phyloP scores from a whole-genome alignment of 2,329 filamentous ascomycete genomes.

The Rachicladosporium sp. region DNA sequence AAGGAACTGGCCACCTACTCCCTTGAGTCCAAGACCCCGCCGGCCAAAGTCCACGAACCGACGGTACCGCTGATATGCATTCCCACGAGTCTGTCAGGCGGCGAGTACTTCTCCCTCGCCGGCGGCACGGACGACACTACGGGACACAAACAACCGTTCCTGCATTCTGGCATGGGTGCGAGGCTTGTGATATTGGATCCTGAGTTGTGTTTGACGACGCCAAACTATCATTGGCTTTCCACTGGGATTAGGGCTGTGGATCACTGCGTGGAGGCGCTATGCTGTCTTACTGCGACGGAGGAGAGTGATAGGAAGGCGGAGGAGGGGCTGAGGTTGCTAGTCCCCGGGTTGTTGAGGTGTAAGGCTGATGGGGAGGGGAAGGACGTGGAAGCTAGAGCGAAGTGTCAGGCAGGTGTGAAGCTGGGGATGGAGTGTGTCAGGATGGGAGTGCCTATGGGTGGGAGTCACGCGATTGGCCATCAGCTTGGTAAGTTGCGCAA shows the following conservation, averaged over 20 bases:
- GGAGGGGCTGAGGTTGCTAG: conserved; percentile 30
- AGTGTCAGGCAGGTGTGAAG: conserved; percentile 40
- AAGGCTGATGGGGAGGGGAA: conserved; percentile 19
- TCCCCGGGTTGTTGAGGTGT: conserved; percentile 32
- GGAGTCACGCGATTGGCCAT: conserved; percentile 31
- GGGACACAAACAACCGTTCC: conserved; percentile 14
- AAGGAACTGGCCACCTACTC: neutral
- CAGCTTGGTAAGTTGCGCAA: no score
- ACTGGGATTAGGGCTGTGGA: conserved; percentile 46
- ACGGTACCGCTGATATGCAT: conserved; percentile 10
- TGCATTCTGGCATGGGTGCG: conserved; percentile 29
- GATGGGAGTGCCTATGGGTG: conserved; percentile 27
- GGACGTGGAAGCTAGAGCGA: conserved; percentile 32
- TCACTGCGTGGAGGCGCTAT: conserved; percentile 46
- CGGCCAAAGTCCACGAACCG: neutral
- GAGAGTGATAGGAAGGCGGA: conserved; percentile 19
- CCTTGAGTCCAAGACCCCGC: neutral
- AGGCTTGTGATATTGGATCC: conserved; percentile 47
- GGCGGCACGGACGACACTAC: conserved; percentile 25
- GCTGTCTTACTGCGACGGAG: conserved; percentile 26
- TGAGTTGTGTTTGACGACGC: conserved; percentile 38
- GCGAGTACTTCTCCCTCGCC: conserved; percentile 26
- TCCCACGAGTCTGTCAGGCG: conserved; percentile 11
- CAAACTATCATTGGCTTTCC: conserved; percentile 42
- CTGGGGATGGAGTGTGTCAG: conserved; percentile 16